Base-by-base conservation (phyloP, 2,329 filamentous ascomycete species). In the Gnomoniopsis smithogilvyi region DNA sequence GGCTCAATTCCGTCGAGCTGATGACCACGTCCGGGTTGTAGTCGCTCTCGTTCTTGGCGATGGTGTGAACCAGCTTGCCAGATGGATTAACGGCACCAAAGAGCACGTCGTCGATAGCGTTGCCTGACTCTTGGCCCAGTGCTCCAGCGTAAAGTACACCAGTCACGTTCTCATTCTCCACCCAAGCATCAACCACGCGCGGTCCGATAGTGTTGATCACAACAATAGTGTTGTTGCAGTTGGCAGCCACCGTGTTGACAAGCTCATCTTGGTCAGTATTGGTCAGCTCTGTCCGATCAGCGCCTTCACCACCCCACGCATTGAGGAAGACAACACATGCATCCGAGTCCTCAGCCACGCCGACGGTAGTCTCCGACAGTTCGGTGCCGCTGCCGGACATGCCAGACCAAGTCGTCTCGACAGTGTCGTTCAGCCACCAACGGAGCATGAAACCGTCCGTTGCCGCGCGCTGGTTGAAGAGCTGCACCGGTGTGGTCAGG, bases 191-290 rank as follows among this genome's bases (percentile, higher is more conserved):
- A 24, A 97, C 75, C 0, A 96, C 76, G 6, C 96, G 90, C 1
- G 93, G 86, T 0, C 92, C 92, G 3, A 88, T 84, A 1, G 90
- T 92, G 77, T 98, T 94, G 60, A 98, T 89, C 59, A 97, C 85
- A 17, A 98, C 91, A 61, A 98, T 89, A 14, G 92, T 96, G 80
- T 97, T 96, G 76, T 88, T 86, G 79, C 89, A 93, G 62, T 86
- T 70, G 7, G 86, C 80, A 1, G 91, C 87, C 14, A 96, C 91
- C 51, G 89, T 91, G 73, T 89, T 83, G 74, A 98, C 89, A 57
- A 98, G 76, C 0, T 82, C 80, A 55, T 98, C 92, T 45, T 91
- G 34, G 34, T 36, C 14, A 36, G 34, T 36, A 36, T 36, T 14
- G n/a, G n/a, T n/a, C n/a, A n/a, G n/a, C n/a, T n/a, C n/a, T n/a